Percentiles rank a stretch among this genome's conserved stretches.
phyloP scores from a whole-genome alignment of 2,329 filamentous ascomycete genomes.

The Monilinia fructigena region DNA sequence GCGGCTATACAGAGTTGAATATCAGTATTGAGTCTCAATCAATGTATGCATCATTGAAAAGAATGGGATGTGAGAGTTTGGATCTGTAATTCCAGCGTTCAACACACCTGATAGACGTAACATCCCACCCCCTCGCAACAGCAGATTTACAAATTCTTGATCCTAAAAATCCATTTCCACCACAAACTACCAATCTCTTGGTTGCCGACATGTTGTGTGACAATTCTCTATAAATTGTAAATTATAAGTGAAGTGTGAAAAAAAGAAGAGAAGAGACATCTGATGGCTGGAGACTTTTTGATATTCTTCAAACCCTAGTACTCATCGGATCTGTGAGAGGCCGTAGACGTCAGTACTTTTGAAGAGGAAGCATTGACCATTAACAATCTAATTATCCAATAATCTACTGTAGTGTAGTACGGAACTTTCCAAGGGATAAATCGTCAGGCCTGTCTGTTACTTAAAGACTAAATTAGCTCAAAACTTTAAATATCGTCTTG shows the following conservation, averaged over 20 bases:
- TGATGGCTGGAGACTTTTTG: background rate
- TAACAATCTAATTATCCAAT: conserved; percentile 10
- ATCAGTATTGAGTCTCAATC: background rate
- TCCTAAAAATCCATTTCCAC: conserved; percentile 90
- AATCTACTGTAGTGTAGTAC: background rate
- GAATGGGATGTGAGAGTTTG: conserved; percentile 32
- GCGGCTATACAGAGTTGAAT: conserved; percentile 58
- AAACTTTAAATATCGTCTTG: conserved; percentile 19
- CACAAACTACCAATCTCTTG: conserved; percentile 86
- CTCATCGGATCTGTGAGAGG: background rate
- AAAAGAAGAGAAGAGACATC: background rate
- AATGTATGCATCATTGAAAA: background rate
- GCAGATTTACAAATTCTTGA: conserved; percentile 88
- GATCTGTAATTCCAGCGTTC: background rate
- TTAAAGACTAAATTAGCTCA: conserved; percentile 9
- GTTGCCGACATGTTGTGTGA: conserved; percentile 36
- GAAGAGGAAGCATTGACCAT: conserved; percentile 22
- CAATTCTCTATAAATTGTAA: background rate
- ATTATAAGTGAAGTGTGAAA: background rate
- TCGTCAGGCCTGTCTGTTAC: too few relatives aligned
- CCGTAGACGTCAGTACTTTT: conserved; percentile 11
- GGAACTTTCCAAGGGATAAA: background rate
- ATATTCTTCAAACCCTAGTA: background rate
- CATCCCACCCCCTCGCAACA: conserved; percentile 81
- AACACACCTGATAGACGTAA: conserved; percentile 82